Base-by-base conservation (phyloP, 352 stramenopile genomes). In the Globisporangium spinosum region DNA sequence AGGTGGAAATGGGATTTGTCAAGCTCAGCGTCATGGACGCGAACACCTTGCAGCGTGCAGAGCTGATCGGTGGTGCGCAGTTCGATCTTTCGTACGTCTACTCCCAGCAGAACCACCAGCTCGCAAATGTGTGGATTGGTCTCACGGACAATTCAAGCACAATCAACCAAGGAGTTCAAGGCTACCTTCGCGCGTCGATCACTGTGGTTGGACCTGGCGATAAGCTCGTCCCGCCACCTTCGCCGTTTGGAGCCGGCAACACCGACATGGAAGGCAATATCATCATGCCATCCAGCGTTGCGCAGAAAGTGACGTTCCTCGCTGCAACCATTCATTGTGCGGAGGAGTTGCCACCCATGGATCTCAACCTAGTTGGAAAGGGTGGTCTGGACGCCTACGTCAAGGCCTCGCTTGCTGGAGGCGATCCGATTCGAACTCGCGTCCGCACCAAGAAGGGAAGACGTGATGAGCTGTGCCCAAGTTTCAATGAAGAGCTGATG, bases 1-100 rank as follows among this genome's bases (percentile, higher is more conserved):
- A 91, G 68, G 77, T 96, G n/a, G 88, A 97, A 60, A 93, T 91
- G 79, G 87, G 88, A 29, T 89, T 78, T 56, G 72, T 97, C 17
- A 87, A 85, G 56, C 77, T 97, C 25, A 85, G 75, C 20, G 87
- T 96, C 29, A 94, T 94, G 81, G 89, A 96, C 25, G 89, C 87
- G 2, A 94, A 97, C 69, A 91, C 89, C 6, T 71, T 96, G 20
- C 79, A 91, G 64, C 84, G 87, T n/a, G 89, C 90, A 54, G 90
- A 96, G 60, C 79, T 97, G 8, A 97, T 98, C 61, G 92, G 92
- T 49, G 82, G 76, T 2, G 89, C 89, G 15, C 85, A 91, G 56
- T 94, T 97, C 62, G 91, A 97, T 43, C 72, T 92, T 22, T 93
- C 88, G 56, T 95, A 94, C 76, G 77, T 95, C 55, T 94, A 97